Evolutionary conservation across 768 basidiomycete genomes (phyloP), one percentile per base, ranked within the genome.

Genomic region (Kwoniella europaea): DNA sequence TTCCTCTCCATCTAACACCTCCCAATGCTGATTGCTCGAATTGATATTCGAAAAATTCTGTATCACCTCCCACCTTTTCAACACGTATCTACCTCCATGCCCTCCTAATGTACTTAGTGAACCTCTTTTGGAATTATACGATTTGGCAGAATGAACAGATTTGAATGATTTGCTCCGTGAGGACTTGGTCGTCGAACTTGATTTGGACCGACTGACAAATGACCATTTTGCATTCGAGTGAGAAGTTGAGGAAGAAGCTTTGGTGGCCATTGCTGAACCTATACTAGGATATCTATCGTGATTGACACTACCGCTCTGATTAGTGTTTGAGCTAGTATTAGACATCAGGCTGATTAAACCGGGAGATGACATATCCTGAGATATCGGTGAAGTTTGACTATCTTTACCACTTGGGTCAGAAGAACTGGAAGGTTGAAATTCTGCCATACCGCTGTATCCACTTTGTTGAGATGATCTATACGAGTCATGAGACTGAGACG

Each of bases 1-100:
- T 42, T 69, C 73, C 50, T 53, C 52, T 29, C 43, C 63, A 46
- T 72, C 61, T 20, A 54, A 43, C 63, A 59, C 67, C 41, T 69
- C 72, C 42, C 22, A 55, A 59, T 44, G 60, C 3, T 50, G 56
- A 41, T 50, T 50, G 13, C 35, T 35, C 35, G 35, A 5, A 35
- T 35, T 35, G 35, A 7, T 35, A 9, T 7, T 35, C 35, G 35
- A 35, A 0, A 35, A 35, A 35, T 35, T 74, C 55, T 27, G 56
- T 56, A 43, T 27, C 18, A 65, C 44, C 18, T 70, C 65, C 69
- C 73, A 64, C 42, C 20, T 46, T 41, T 46, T 43, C 10, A 44
- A 27, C 7, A 62, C 24, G 1, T 10, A 35, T 15, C 60, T 20
- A 13, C 62, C 62, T 12, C 42, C 20, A 63, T 69, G 53, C 0